phyloP scores from a whole-genome alignment of 2,329 filamentous ascomycete genomes.

The Plectosphaerella sp. region DNA sequence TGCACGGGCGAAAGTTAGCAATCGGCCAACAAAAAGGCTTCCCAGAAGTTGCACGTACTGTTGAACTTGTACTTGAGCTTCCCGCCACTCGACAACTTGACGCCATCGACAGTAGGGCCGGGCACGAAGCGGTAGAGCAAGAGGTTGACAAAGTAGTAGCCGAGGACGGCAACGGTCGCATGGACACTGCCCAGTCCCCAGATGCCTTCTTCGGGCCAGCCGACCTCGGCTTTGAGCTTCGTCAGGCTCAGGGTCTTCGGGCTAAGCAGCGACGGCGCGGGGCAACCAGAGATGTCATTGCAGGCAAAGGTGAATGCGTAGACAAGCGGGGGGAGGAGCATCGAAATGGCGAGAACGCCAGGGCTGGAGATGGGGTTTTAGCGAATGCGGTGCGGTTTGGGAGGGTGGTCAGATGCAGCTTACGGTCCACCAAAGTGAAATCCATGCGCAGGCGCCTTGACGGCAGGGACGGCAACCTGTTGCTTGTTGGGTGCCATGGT shows the following conservation, averaged over 20 bases:
- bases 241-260: constrained; percentile 68
- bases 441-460: constrained; percentile 28
- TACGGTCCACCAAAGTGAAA: constrained; percentile 52
- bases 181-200: constrained; percentile 65
- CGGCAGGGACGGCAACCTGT: constrained; percentile 14
- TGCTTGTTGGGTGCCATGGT: constrained; percentile 28
- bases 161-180: constrained; percentile 65
- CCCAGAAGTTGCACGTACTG: constrained; percentile 39
- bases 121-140: constrained; percentile 74
- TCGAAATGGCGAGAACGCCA: constrained; percentile 72
- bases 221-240: constrained; percentile 72
- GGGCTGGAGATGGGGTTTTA: constrained; percentile 34
- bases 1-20: constrained; percentile 24
- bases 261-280: constrained; percentile 72
- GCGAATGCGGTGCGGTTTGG: background rate
- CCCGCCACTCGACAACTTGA: constrained; percentile 64
- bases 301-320: constrained; percentile 81
- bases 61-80: constrained; percentile 80
- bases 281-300: constrained; percentile 91
- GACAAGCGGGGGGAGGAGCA: constrained; percentile 73
- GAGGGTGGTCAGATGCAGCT: constrained; percentile 13
- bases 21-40: background rate
- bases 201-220: constrained; percentile 72
- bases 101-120: constrained; percentile 66
- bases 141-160: constrained; percentile 74